Evolutionary conservation across 2,329 filamentous ascomycete genomes (phyloP).

Genomic region (Oidium heveae): DNA sequence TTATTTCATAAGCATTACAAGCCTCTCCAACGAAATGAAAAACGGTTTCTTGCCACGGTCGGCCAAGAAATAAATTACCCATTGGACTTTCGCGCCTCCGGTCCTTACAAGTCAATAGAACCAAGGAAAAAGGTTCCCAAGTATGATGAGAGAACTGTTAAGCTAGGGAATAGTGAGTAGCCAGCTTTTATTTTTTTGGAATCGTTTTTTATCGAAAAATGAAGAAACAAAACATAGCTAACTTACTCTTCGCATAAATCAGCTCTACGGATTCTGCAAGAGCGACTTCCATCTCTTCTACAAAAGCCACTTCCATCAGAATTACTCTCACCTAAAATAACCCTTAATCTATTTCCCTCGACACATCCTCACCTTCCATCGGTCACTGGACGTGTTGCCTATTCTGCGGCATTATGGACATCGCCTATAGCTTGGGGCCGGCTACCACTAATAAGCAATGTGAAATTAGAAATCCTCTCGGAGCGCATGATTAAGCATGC

Average conservation of each 20-base stretch:
- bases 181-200: background rate
- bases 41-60: conserved; percentile 9
- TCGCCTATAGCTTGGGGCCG: conserved; percentile 90
- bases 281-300: conserved; percentile 39
- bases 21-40: conserved; percentile 1
- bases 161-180: conserved; percentile 17
- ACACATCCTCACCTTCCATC: conserved; percentile 74
- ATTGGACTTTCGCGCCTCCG: conserved; percentile 21
- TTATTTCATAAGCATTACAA: background rate
- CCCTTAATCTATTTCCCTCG: conserved; percentile 43
- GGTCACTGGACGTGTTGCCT: conserved; percentile 76
- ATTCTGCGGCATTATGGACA: conserved; percentile 85
- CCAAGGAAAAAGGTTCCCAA: conserved; percentile 12
- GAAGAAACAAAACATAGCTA: too few species aligned
- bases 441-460: conserved; percentile 73
- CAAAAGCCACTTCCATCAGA: conserved; percentile 45
- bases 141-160: conserved; percentile 30
- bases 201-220: conserved; percentile 1
- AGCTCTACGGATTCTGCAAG: conserved; percentile 37
- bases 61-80: conserved; percentile 12
- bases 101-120: conserved; percentile 3
- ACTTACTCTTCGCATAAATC: background rate
- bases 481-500: conserved; percentile 44
- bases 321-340: conserved; percentile 50
- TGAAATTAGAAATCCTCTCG: conserved; percentile 63